Conservation (phyloP, 345 rosid genomes). For the Lumnitzera racemosa region DNA sequence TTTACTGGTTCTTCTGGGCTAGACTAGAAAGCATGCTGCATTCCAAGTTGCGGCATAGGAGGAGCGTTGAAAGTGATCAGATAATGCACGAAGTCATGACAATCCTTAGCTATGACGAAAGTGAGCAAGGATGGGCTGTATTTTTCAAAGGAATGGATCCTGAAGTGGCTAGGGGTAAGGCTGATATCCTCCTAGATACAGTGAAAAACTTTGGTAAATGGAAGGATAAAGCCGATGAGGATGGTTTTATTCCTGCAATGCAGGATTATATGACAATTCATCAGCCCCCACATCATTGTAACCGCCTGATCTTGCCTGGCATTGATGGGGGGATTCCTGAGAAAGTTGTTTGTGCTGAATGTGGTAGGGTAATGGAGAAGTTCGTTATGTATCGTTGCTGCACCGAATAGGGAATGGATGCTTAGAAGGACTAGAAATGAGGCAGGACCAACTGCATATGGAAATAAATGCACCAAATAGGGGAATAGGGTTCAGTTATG, state of each 20-base stretch:
- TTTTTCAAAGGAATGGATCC: slow-evolving; percentile 16
- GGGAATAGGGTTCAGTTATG: too few relatives aligned
- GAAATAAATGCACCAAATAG: too few relatives aligned
- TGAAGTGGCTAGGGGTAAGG: slow-evolving; percentile 35
- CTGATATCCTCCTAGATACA: slow-evolving; percentile 12
- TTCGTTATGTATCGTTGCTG: slow-evolving; percentile 62
- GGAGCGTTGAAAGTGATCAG: slow-evolving; percentile 26
- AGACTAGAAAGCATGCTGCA: slow-evolving; percentile 73
- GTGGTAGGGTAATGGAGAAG: slow-evolving; percentile 48
- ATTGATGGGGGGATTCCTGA: slow-evolving; percentile 35
- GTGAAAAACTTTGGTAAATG: slow-evolving; percentile 16
- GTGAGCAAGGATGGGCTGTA: slow-evolving; percentile 62
- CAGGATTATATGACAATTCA: slow-evolving; percentile 17
- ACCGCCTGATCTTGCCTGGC: slow-evolving; percentile 43
- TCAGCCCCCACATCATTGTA: slow-evolving; percentile 40
- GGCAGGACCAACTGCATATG: too few relatives aligned
- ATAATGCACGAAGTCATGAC: slow-evolving; percentile 47
- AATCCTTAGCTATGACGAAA: slow-evolving; percentile 51
- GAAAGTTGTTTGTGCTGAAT: slow-evolving; percentile 52
- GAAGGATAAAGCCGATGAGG: slow-evolving; percentile 1
- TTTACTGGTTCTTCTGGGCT: slow-evolving; percentile 48
- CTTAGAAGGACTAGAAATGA: too few relatives aligned
- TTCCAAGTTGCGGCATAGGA: slow-evolving; percentile 31
- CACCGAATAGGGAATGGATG: not conserved
- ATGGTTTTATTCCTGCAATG: slow-evolving; percentile 39